phyloP scores from a whole-genome alignment of 2,329 filamentous ascomycete genomes.

The Beauveria caledonica region DNA sequence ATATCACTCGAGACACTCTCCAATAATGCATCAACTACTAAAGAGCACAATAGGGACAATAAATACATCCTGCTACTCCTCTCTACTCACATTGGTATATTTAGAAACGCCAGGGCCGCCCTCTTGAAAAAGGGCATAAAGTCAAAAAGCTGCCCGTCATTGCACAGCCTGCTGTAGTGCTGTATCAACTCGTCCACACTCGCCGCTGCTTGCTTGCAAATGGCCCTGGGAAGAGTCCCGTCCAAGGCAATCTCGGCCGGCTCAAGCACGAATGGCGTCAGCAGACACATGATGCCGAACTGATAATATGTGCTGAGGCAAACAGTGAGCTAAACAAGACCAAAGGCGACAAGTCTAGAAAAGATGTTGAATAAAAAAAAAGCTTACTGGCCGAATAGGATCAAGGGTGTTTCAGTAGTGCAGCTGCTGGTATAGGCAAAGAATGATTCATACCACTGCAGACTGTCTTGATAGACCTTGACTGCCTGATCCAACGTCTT shows the following conservation, averaged over 20 bases:
- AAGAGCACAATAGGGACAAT: not conserved
- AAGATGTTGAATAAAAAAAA: too few species aligned
- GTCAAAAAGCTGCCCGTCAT: not conserved
- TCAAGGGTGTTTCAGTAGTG: not conserved
- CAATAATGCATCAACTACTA: not conserved
- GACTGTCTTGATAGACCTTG: not conserved
- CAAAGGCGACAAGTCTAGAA: too few species aligned
- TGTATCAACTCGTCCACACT: not conserved
- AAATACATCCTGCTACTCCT: not conserved
- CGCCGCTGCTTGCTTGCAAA: not conserved
- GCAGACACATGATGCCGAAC: not conserved
- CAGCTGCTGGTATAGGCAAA: conserved; percentile 1
- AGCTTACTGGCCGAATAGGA: conserved; percentile 4
- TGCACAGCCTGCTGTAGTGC: not conserved
- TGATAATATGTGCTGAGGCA: not conserved
- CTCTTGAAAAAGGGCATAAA: conserved; percentile 2
- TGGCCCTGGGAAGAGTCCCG: not conserved
- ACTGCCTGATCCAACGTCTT: not conserved
- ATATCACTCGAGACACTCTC: too few species aligned
- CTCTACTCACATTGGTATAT: not conserved
- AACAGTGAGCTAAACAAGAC: not conserved
- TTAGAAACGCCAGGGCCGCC: not conserved
- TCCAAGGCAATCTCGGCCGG: not conserved
- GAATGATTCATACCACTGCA: conserved; percentile 5
- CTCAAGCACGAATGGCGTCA: not conserved